Evolutionary conservation across 495 filamentous ascomycete species (phyloP), one percentile per base, ranked within the genome.

Genomic region (Aspergillus biplanus): DNA sequence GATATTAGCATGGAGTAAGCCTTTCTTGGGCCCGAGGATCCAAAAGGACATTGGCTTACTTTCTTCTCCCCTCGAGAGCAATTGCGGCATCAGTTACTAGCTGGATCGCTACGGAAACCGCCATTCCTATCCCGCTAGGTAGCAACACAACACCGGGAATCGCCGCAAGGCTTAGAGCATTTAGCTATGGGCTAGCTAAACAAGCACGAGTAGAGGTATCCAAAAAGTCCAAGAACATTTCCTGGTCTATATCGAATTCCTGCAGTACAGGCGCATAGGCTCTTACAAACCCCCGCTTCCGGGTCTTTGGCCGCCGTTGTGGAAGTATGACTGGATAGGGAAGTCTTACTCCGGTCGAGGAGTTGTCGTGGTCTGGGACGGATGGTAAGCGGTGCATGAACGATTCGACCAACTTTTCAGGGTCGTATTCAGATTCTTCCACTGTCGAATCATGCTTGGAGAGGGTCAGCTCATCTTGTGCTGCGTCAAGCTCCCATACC

Each of bases 141-240:
- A 82, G 58, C 21, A 76, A 62, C 37, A 78, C 74, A 0, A 73
- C 21, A 27, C 21, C 73, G 12, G 64, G 69, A 27, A 73, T 66
- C 0, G 77, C 75, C 2, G 80, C 79, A 7, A 83, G n/a, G 56
- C 82, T 81, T 50, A 85, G 71, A 6, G 75, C 75, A 13, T 77
- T 58, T 31, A 84, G 49, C 71, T 72, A 78, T 0, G 73, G 73
- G 3, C 64, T 64, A 7, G 67, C 77, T 49, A 74, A 70, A 57
- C 75, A 77, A 1, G 79, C 71, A 52, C 76, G 73, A 49, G 85
- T 74, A 42, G 81, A 75, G 7, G 73, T 79, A 34, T 67, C 73
- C 11, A 87, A 67, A 60, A 89, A 87, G n/a, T 82, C 74, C 3
- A 87, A 60, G 63, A 85, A 88, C 15, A 76, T 81, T 18, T 58